Evolutionary conservation across 306 rosid species (phyloP).

Genomic region (Urtica urens): DNA sequence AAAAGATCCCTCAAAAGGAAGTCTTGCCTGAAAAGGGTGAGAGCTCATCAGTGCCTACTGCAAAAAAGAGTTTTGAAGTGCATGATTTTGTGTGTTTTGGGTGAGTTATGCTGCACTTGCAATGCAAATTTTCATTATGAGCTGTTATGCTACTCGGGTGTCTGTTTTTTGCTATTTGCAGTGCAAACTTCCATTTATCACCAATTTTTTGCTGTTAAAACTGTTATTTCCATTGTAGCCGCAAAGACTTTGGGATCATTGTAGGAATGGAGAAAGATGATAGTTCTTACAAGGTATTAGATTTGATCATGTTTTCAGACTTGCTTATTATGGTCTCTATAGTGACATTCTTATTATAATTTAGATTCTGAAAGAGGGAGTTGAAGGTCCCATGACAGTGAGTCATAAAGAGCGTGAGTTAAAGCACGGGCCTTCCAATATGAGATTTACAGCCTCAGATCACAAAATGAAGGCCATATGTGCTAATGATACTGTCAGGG

Average conservation of each 20-base stretch:
- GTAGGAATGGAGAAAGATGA: slow-evolving; percentile 73
- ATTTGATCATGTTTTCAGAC: slow-evolving; percentile 6
- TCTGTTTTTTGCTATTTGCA: neutral
- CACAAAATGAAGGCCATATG: slow-evolving; percentile 42
- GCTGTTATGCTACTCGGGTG: neutral
- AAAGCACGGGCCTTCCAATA: slow-evolving; percentile 47
- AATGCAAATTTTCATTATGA: slow-evolving; percentile 5
- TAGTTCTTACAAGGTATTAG: slow-evolving; percentile 64
- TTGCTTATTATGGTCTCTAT: neutral
- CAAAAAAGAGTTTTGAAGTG: slow-evolving; percentile 41
- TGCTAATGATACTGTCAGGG: slow-evolving; percentile 59
- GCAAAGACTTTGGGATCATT: slow-evolving; percentile 81
- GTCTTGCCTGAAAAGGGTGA: slow-evolving; percentile 30
- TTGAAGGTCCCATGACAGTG: slow-evolving; percentile 53
- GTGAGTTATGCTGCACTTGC: slow-evolving; percentile 40
- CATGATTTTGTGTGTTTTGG: slow-evolving; percentile 78
- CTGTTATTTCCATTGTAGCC: slow-evolving; percentile 39
- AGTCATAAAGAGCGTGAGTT: slow-evolving; percentile 38
- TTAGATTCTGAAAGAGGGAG: slow-evolving; percentile 71
- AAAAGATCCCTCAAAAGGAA: slow-evolving; percentile 39
- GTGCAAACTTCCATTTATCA: neutral
- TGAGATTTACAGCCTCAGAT: slow-evolving; percentile 73
- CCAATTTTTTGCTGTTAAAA: neutral
- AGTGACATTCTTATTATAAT: slow-evolving; percentile 7
- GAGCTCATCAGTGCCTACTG: slow-evolving; percentile 38